Percentiles rank a stretch among this genome's conserved stretches.
These are phyloP conservation scores for Calcarisporium arbuscula DNA, from an alignment of 2,329 filamentous ascomycete species.

Conservation along the genomic window DNA sequence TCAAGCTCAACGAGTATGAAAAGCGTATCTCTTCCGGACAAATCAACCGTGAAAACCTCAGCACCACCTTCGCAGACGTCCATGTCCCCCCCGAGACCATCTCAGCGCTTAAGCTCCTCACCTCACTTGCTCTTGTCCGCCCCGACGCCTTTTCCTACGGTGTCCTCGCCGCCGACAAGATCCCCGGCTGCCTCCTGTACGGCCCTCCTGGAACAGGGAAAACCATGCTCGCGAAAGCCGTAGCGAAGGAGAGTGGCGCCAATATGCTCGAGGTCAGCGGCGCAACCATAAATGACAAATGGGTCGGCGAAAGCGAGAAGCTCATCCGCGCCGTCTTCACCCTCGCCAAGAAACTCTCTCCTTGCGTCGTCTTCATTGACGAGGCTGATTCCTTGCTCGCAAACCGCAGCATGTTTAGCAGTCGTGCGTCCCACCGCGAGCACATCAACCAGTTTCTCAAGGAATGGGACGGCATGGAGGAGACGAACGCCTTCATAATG, in stretches of 20 bases:
- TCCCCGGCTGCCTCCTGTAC: constrained; percentile 82
- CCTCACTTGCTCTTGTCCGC: constrained; percentile 75
- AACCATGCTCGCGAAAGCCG: constrained; percentile 62
- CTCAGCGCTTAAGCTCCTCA: constrained; percentile 81
- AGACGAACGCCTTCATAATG: constrained; percentile 90
- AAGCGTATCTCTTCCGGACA: constrained; percentile 76
- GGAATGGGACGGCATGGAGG: constrained; percentile 89
- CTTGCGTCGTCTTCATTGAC: constrained; percentile 93
- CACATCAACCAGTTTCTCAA: constrained; percentile 95
- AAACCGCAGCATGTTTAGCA: constrained; percentile 59
- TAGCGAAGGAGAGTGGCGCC: constrained; percentile 61
- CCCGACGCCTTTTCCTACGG: constrained; percentile 97
- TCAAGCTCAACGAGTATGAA: constrained; percentile 67
- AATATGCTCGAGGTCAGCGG: constrained; percentile 83
- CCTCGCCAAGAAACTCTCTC: constrained; percentile 82
- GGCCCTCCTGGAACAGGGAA: constrained; percentile 79
- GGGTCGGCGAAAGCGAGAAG: constrained; percentile 93
- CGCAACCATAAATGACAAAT: constrained; percentile 92
- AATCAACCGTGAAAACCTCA: constrained; percentile 73
- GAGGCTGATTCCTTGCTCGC: constrained; percentile 92
- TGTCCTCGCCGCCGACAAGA: constrained; percentile 83
- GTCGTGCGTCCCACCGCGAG: constrained; percentile 70
- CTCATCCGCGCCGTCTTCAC: constrained; percentile 89
- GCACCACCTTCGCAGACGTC: constrained; percentile 81
- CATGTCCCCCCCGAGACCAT: constrained; percentile 78